A percentile compares a stretch with the other conserved stretches of the same genome.
These are phyloP conservation scores for Claviceps sp. DNA, from an alignment of 2,329 filamentous ascomycete species.

Conservation along the genomic window DNA sequence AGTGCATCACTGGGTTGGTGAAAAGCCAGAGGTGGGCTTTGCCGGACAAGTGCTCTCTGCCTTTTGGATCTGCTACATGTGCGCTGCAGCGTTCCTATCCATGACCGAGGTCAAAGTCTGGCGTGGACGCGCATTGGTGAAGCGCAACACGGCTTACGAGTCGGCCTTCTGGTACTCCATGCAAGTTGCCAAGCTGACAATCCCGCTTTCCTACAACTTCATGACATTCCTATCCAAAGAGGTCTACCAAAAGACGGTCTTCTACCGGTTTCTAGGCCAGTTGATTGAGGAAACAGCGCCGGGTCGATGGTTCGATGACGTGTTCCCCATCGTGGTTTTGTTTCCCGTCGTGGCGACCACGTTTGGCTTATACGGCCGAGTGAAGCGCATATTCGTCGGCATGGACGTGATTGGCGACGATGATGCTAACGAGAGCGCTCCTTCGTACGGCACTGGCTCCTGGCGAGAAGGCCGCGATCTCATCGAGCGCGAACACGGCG, in stretches of 20 bases:
- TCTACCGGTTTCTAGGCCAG: conserved; percentile 74
- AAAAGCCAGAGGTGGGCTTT: conserved; percentile 67
- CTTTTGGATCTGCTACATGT: conserved; percentile 94
- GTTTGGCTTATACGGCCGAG: conserved; percentile 78
- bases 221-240: conserved; percentile 68
- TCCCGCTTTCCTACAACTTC: conserved; percentile 93
- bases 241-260: conserved; percentile 66
- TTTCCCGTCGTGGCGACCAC: conserved; percentile 73
- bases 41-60: conserved; percentile 75
- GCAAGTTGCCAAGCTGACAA: conserved; percentile 82
- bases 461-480: conserved; percentile 89
- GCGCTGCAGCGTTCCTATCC: conserved; percentile 70
- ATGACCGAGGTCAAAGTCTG: conserved; percentile 94
- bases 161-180: conserved; percentile 92
- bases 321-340: conserved; percentile 81
- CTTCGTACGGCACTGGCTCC: conserved; percentile 60
- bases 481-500: conserved; percentile 73
- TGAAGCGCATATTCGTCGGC: conserved; percentile 69
- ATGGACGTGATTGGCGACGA: conserved; percentile 62
- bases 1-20: conserved; percentile 60
- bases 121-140: conserved; percentile 83
- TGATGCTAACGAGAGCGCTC: conserved; percentile 37
- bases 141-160: conserved; percentile 82
- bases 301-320: conserved; percentile 70
- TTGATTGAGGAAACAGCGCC: conserved; percentile 74